Evolutionary conservation across 2,329 filamentous ascomycete species (phyloP).

Genomic region (Colletotrichum melonis): DNA sequence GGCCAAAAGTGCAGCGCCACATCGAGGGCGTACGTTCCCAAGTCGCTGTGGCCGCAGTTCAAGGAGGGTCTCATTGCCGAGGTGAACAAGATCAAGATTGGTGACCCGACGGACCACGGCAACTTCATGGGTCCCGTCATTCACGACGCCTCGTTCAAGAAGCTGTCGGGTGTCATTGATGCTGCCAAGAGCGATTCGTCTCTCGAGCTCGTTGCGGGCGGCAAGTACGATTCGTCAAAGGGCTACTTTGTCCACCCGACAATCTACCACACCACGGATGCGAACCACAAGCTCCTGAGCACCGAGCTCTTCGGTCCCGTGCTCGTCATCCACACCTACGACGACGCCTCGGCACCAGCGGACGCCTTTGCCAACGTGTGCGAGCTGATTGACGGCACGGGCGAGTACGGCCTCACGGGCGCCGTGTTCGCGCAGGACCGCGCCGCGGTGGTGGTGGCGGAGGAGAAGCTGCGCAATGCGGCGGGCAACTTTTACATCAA

Average conservation of each 20-base stretch:
- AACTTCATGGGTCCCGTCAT: constrained; percentile 93
- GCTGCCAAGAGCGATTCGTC: constrained; percentile 80
- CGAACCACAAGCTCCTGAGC: constrained; percentile 78
- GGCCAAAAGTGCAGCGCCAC: constrained; percentile 93
- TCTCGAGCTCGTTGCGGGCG: constrained; percentile 79
- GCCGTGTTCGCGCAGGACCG: constrained; percentile 80
- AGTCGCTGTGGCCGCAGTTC: constrained; percentile 80
- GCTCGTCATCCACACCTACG: constrained; percentile 80
- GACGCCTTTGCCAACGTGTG: constrained; percentile 69
- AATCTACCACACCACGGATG: constrained; percentile 80
- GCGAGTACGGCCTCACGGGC: constrained; percentile 83
- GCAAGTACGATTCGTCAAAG: constrained; percentile 79
- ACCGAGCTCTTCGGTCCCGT: constrained; percentile 88
- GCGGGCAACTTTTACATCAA: constrained; percentile 91
- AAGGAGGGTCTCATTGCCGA: constrained; percentile 75
- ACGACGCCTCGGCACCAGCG: constrained; percentile 67
- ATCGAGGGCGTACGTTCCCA: constrained; percentile 81
- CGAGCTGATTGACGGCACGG: constrained; percentile 75
- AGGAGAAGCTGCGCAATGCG: constrained; percentile 76
- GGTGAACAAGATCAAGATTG: constrained; percentile 76
- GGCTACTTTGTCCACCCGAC: constrained; percentile 90
- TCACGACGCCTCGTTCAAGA: constrained; percentile 84
- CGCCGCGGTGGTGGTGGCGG: constrained; percentile 72
- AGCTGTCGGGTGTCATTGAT: constrained; percentile 81
- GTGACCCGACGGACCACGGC: constrained; percentile 73